Percentiles rank a stretch among this genome's conserved stretches.
Conservation (phyloP, 2,329 filamentous ascomycete genomes). For the Neopestalotiopsis clavispora region DNA sequence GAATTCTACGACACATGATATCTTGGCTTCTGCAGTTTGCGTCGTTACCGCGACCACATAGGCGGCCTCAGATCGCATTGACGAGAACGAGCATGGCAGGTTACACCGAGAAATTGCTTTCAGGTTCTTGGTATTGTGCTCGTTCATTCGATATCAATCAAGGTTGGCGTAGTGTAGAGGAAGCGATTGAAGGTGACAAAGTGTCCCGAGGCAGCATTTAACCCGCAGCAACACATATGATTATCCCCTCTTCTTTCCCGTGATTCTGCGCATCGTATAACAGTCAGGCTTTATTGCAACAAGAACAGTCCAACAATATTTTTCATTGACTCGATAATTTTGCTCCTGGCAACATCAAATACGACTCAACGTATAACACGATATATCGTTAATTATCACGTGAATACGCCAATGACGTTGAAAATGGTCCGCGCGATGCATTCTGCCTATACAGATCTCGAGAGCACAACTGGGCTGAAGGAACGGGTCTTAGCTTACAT, state of each 20-base stretch:
- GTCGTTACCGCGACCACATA: neutral
- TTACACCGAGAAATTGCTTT: neutral
- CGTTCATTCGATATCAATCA: neutral
- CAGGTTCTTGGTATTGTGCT: neutral
- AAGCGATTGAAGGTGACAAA: neutral
- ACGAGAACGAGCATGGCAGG: neutral
- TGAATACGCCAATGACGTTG: neutral
- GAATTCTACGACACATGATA: neutral
- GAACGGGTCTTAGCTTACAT: neutral
- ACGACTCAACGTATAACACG: too few relatives aligned
- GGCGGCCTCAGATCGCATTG: neutral
- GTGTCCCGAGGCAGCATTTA: neutral
- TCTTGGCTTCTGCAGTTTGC: neutral
- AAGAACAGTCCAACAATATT: too few relatives aligned
- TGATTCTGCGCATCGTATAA: too few relatives aligned
- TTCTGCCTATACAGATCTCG: neutral
- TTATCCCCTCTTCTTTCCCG: too few relatives aligned
- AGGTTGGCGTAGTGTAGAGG: neutral
- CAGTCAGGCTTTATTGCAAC: too few relatives aligned
- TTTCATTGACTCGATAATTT: too few relatives aligned
- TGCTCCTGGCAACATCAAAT: too few relatives aligned
- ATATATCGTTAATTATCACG: too few relatives aligned
- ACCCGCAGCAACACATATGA: too few relatives aligned
- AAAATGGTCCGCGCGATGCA: neutral
- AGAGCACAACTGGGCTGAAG: neutral